Conservation (phyloP, 2,329 filamentous ascomycete genomes). For the Exophiala xenobiotica region DNA sequence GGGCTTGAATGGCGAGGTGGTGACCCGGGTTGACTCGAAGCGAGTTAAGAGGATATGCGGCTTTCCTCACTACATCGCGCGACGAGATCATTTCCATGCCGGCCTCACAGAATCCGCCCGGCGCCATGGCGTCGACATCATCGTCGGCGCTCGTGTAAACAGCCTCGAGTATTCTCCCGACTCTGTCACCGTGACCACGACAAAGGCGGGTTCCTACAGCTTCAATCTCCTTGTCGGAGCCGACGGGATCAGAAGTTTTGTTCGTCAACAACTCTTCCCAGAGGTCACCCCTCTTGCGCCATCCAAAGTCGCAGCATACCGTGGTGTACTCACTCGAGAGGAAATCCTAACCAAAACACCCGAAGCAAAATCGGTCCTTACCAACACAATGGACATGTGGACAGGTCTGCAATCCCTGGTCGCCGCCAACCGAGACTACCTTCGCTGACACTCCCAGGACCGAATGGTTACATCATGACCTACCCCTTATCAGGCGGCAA, state of each 20-base stretch:
- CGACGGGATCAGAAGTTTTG: constrained; percentile 43
- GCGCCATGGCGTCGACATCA: constrained; percentile 39
- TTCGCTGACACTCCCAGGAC: not conserved
- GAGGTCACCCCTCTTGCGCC: constrained; percentile 40
- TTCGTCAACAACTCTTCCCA: constrained; percentile 42
- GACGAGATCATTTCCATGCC: constrained; percentile 48
- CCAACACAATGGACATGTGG: constrained; percentile 49
- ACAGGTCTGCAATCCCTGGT: constrained; percentile 32
- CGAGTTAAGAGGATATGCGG: constrained; percentile 7
- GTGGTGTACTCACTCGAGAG: constrained; percentile 46
- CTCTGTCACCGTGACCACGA: constrained; percentile 1
- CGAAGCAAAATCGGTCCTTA: constrained; percentile 39
- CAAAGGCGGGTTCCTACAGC: not conserved
- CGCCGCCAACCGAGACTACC: not conserved
- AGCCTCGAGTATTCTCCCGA: constrained; percentile 25
- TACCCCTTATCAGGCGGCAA: constrained; percentile 47
- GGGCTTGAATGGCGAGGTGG: constrained; percentile 31
- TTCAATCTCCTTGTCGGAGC: constrained; percentile 43
- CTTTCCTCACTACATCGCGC: constrained; percentile 24
- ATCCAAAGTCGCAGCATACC: constrained; percentile 46
- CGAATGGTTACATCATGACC: constrained; percentile 44
- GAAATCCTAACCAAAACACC: constrained; percentile 43
- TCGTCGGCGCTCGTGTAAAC: constrained; percentile 39
- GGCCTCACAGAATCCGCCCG: constrained; percentile 43
- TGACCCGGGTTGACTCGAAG: constrained; percentile 4